Evolutionary conservation across 2,329 filamentous ascomycete genomes (phyloP), one percentile per base, ranked within the genome.

Genomic region (Colletotrichum lini): DNA sequence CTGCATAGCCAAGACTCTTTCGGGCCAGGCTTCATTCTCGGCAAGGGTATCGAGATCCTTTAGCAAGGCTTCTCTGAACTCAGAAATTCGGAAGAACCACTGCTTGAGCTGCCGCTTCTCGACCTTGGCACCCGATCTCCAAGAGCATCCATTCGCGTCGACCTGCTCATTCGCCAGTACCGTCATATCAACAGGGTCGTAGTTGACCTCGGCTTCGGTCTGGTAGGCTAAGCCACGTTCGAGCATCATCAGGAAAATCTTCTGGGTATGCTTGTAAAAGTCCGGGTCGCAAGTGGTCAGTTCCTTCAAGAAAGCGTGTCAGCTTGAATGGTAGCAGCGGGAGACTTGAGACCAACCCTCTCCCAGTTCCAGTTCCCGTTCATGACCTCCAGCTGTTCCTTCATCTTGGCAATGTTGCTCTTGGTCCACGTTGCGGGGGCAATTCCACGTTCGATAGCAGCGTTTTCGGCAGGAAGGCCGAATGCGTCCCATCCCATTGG

Each of bases 401-500:
- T 97, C 95, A 98, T 97, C 76, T 89, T 91, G 49, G 85, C 85
- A 76, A 98, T 97, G 78, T 98, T 98, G 75, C 86, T 85, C 77
- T 86, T 87, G 0, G 95, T 98, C 95, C 95, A 98, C 9, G 85
- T 85, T 9, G 89, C 92, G 1, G 95, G 94, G 77, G 93, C 89
- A 72, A 96, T 87, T 15, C 94, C 93, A 73, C 92, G 86, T 81
- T 97, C 94, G 68, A 97, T 93, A 10, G 95, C 95, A 21, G 95
- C 95, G 82, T 98, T 98, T 81, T 98, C 95, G 53, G 95, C 95
- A 13, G 95, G 95, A 67, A 98, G 84, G 2, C 95, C 95, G 82
- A 98, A 97, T 6, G 94, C 93, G 84, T 98, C 95, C 94, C 95
- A 98, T 13, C 95, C 95, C 88, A 97, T 97, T n/a, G 95, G 94